A percentile compares a stretch with the other conserved stretches of the same genome.
Conservation (phyloP, 1,284 basidiomycete species). For the Grifola frondosa region DNA sequence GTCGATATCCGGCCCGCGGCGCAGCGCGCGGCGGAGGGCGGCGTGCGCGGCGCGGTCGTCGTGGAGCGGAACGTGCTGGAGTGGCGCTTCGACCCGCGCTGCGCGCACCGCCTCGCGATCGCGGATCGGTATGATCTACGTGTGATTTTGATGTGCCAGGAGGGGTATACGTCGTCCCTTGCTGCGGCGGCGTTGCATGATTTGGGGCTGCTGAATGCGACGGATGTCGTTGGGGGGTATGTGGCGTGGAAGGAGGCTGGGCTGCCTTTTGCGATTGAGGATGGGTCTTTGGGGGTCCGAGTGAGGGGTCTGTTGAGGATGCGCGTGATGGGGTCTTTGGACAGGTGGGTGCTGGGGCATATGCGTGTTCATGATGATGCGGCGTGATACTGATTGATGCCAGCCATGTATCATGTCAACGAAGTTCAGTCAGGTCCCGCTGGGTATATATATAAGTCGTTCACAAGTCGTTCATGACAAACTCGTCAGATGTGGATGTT, state of each 20-base stretch:
- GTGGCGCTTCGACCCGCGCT: constrained; percentile 72
- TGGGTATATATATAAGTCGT: too few species aligned
- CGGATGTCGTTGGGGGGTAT: constrained; percentile 73
- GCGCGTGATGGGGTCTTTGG: too few species aligned
- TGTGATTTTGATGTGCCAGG: constrained; percentile 69
- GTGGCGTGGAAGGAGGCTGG: constrained; percentile 67
- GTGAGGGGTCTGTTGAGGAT: too few species aligned
- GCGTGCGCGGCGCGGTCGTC: constrained; percentile 59
- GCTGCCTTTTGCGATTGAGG: constrained; percentile 44
- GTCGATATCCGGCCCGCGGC: constrained; percentile 71
- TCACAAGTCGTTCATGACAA: too few species aligned
- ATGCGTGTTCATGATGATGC: too few species aligned
- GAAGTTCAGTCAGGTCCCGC: too few species aligned
- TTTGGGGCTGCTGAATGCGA: constrained; percentile 66
- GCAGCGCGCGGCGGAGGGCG: constrained; percentile 54
- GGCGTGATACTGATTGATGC: too few species aligned
- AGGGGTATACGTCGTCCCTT: constrained; percentile 67
- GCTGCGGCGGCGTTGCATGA: constrained; percentile 67
- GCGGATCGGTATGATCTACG: constrained; percentile 71
- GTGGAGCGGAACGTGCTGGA: constrained; percentile 74
- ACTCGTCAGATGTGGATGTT: too few species aligned
- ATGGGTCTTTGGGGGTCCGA: too few species aligned
- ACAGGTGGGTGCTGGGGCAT: too few species aligned
- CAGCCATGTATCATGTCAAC: too few species aligned
- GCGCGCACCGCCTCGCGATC: constrained; percentile 49